Evolutionary conservation across 805 yeast species (phyloP), one percentile per base, ranked within the genome.

Genomic region (Saccharomycopsis vini): DNA sequence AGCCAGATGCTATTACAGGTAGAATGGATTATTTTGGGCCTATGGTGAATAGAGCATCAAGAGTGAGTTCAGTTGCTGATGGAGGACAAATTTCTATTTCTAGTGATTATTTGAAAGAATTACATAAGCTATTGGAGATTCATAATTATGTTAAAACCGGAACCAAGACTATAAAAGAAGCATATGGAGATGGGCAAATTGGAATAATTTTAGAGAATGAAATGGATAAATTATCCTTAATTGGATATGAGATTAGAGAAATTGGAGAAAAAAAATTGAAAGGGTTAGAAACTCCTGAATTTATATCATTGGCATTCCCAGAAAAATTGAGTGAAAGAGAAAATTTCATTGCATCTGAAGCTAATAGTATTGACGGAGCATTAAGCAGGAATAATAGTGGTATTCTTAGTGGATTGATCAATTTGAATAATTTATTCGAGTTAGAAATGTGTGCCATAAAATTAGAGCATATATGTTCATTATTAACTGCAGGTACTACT

Each of bases 1-100:
- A 92, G 61, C 75, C 82, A 5, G 99, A 92, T 66, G 81, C 90
- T 47, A 89, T 89, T 43, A 92, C 98, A 0, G 77, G 88, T 53
- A 78, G 99, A 67, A 92, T 92, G 98, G 99, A 92, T 64, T 92
- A 92, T 62, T 83, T 92, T 55, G 99, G 99, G 0, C 98, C 99
- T 0, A 89, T 92, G 88, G 99, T 92, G 26, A 92, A 92, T 56
- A 72, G 95, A 41, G 86, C 99, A 1, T 81, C 97, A 1, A 73
- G 99, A 55, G 90, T 92, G 21, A 81, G 89, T 57, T 84, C 95
- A 5, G 83, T 86, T 40, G 99, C 98, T 0, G 95, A 87, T 61
- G 99, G 99, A 47, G 99, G 99, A n/a, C 96, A 90, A 61, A 85
- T 90, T 23, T 79, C 95, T 0, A 72, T 89, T 45, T 82, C 95